Evolutionary conservation across 768 basidiomycete species (phyloP), one percentile per base, ranked within the genome.

Genomic region (Lyophyllum atratum): DNA sequence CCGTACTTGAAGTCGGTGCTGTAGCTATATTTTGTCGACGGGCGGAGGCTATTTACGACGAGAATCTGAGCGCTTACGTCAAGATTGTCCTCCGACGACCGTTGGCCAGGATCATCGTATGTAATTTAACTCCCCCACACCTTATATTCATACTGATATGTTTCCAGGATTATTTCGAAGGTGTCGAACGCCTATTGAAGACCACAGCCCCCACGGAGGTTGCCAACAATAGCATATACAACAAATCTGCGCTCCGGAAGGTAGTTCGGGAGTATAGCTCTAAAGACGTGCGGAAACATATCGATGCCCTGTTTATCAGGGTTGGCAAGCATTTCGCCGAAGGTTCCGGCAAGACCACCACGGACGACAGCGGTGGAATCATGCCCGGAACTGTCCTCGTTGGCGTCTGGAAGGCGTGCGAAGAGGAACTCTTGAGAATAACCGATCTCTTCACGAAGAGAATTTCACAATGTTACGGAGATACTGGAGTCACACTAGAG

Each of bases 321-420:
- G 92, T 98, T 26, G 93, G 96, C 72, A 98, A 98, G 72, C 96
- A 98, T 68, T 98, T 97, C 66, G 88, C 88, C 6, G 92, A 95
- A 64, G 85, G 84, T 1, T 86, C 87, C 10, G 89, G 88, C 59
- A 88, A 85, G 61, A 67, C 81, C 3, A 82, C 81, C 19, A 79
- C 75, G 3, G 85, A 87, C 56, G 84, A 86, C 54, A 76, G 75
- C 59, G 74, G 76, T 29, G 79, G 78, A 33, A 83, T 85, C 56
- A 72, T 81, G 2, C 75, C 84, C 25, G 84, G 84, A 3, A 86
- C 82, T 29, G 86, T 93, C 39, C 75, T 95, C 74, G 83, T 85
- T 24, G 88, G 86, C 4, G 94, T 96, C 2, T 97, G 95, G 95
- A 91, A 85, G 66, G 87, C 92, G 33, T 93, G 93, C 70, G 93